Evolutionary conservation across 257 asterid species (phyloP).

Genomic region (Solanum chiquidenum): DNA sequence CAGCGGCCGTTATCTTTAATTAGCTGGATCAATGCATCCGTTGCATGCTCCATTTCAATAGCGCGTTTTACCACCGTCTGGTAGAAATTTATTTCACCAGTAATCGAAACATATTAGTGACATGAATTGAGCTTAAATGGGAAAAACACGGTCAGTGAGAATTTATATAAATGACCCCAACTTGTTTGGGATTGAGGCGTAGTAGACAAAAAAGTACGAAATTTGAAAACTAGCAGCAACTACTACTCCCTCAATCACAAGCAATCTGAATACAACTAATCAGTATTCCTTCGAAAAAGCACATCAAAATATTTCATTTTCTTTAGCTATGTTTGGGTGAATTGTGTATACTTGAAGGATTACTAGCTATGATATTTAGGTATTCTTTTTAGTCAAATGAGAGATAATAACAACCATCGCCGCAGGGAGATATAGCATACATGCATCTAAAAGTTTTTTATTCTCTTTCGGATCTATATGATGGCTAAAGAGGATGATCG

Average conservation of each 20-base stretch:
- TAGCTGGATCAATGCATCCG: slow-evolving; percentile 75
- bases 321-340: background rate
- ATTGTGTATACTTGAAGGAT: background rate
- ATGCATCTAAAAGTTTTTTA: background rate
- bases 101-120: background rate
- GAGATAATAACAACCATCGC: background rate
- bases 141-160: background rate
- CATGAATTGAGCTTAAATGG: background rate
- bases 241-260: background rate
- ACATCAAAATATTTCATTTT: background rate
- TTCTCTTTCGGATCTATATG: background rate
- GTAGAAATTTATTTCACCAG: background rate
- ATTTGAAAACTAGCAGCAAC: background rate
- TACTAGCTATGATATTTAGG: background rate
- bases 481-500: background rate
- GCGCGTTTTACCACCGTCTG: slow-evolving; percentile 75
- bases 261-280: background rate
- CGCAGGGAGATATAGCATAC: background rate
- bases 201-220: background rate
- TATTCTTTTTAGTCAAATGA: background rate
- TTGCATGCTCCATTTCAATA: slow-evolving; percentile 66
- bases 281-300: background rate
- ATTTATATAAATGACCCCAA: background rate
- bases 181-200: background rate
- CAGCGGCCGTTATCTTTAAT: slow-evolving; percentile 78